phyloP scores from a whole-genome alignment of 1,284 basidiomycete species.

The Peniophora sp. region DNA sequence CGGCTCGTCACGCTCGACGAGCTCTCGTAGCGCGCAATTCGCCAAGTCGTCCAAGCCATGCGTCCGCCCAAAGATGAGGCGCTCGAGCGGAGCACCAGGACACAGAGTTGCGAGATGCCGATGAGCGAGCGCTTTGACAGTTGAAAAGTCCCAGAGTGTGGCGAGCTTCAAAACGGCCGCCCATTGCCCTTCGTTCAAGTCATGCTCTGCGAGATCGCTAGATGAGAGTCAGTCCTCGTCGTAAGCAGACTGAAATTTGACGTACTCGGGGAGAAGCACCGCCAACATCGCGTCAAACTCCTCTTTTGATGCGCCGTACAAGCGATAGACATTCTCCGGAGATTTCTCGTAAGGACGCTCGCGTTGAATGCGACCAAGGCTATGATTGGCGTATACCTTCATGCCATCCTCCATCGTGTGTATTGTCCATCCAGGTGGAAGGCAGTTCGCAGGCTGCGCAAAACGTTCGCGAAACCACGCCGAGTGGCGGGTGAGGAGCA shows the following conservation, averaged over 20 bases:
- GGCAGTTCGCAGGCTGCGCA: constrained; percentile 22
- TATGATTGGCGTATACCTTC: not conserved
- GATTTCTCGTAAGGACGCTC: not conserved
- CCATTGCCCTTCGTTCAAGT: not conserved
- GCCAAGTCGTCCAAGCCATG: not conserved
- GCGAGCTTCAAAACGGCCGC: not conserved
- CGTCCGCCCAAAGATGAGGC: not conserved
- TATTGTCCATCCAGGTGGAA: not conserved
- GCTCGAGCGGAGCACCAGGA: not conserved
- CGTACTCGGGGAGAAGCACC: not conserved
- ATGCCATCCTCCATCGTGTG: not conserved
- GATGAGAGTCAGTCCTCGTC: not conserved
- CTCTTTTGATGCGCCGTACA: too few species aligned
- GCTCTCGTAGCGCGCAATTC: not conserved
- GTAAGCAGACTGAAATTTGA: not conserved
- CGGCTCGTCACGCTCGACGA: not conserved
- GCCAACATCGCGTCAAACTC: not conserved
- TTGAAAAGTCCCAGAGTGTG: not conserved
- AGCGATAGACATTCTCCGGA: too few species aligned
- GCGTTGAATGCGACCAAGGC: not conserved
- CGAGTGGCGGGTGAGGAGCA: constrained; percentile 63
- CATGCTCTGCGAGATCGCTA: not conserved
- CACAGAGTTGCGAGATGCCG: not conserved
- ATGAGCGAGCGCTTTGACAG: not conserved
- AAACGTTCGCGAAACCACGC: constrained; percentile 39